Conservation (phyloP, 371 early-diverging fungal species). For the Actinomucor elegans region DNA sequence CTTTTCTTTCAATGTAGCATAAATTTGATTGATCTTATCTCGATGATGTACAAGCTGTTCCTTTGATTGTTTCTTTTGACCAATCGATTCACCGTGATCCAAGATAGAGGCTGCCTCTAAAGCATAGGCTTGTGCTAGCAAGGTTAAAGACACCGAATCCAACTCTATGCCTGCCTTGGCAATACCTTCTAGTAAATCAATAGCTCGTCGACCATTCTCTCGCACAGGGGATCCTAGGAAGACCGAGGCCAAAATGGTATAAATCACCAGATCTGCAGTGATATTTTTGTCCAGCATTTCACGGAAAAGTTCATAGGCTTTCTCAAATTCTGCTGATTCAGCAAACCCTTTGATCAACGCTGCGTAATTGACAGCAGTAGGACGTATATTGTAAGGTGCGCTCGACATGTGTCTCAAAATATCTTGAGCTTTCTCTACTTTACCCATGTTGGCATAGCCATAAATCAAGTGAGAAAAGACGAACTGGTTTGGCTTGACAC, state of each 20-base stretch:
- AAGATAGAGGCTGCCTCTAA: constrained; percentile 6
- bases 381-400: constrained; percentile 22
- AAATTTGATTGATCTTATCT: constrained; percentile 10
- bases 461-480: constrained; percentile 40
- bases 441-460: constrained; percentile 29
- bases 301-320: constrained; percentile 29
- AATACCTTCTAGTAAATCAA: constrained; percentile 23
- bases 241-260: constrained; percentile 39
- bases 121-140: constrained; percentile 38
- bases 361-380: constrained; percentile 29
- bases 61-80: too few species aligned
- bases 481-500: constrained; percentile 36
- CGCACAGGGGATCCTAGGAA: constrained; percentile 27
- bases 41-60: background rate
- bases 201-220: constrained; percentile 23
- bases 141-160: constrained; percentile 29
- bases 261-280: constrained; percentile 28
- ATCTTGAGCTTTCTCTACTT: constrained; percentile 30
- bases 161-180: constrained; percentile 10
- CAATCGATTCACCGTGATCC: too few species aligned
- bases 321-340: constrained; percentile 32
- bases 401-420: constrained; percentile 19
- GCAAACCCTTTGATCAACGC: constrained; percentile 40
- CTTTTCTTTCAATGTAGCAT: constrained; percentile 3
- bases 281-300: constrained; percentile 38